A percentile compares a stretch with the other conserved stretches of the same genome.
Evolutionary conservation across 345 rosid species (phyloP).

Genomic region (Angophora floribunda): DNA sequence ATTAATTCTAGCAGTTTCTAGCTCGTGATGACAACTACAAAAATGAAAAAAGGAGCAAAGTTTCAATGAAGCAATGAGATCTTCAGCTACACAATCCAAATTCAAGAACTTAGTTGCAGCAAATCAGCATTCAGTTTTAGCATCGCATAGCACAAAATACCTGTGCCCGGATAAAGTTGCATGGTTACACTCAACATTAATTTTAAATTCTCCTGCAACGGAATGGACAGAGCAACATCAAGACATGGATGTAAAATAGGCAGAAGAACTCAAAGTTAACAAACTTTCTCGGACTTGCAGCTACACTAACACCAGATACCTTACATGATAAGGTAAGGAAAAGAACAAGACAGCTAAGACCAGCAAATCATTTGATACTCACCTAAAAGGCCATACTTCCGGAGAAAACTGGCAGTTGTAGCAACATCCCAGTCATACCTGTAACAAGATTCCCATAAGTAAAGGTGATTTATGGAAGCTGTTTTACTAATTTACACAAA

Average conservation of each 20-base stretch:
- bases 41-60: neutral
- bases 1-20: conserved; percentile 85
- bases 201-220: conserved; percentile 57
- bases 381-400: conserved; percentile 77
- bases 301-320: neutral
- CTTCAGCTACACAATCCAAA: neutral
- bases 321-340: neutral
- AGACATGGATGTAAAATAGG: neutral
- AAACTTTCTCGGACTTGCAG: neutral
- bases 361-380: neutral
- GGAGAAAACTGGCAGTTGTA: conserved; percentile 73
- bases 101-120: neutral
- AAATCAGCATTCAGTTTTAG: neutral
- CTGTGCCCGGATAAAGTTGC: conserved; percentile 97
- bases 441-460: neutral
- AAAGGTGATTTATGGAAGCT: neutral
- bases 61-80: neutral
- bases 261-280: neutral
- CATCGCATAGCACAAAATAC: conserved; percentile 8
- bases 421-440: conserved; percentile 99
- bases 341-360: neutral
- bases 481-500: neutral
- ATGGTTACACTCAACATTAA: conserved; percentile 91
- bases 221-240: neutral
- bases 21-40: conserved; percentile 84